Evolutionary conservation across 139 green algal species (phyloP).

Genomic region (Yamagishiella unicocca): DNA sequence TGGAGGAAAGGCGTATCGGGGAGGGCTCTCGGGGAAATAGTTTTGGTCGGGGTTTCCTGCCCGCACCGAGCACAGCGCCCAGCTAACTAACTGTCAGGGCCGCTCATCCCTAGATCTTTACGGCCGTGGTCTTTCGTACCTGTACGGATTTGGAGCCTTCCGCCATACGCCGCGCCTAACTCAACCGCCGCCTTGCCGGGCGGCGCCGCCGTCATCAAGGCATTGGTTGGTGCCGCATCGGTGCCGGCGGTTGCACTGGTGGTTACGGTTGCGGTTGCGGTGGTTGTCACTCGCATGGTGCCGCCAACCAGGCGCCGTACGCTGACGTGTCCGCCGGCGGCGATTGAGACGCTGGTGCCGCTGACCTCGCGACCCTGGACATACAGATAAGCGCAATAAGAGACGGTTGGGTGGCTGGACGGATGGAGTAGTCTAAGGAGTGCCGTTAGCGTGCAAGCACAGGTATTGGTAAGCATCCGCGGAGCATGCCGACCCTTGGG

Average conservation of each 20-base stretch:
- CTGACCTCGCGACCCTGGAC: conserved; percentile 34
- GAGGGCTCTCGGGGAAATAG: background rate
- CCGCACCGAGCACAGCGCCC: background rate
- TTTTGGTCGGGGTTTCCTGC: background rate
- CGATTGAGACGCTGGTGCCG: conserved; percentile 14
- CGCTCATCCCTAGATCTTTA: background rate
- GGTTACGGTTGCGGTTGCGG: background rate
- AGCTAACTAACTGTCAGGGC: background rate
- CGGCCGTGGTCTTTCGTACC: background rate
- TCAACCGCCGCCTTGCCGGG: background rate
- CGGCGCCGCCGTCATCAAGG: background rate
- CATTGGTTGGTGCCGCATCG: background rate
- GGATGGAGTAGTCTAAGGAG: background rate
- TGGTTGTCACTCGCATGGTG: background rate
- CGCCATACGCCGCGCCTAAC: conserved; percentile 23
- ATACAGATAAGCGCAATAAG: background rate
- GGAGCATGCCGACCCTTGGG: background rate
- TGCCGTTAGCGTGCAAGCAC: background rate
- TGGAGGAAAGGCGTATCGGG: background rate
- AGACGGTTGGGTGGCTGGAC: too few relatives aligned
- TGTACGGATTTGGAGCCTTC: background rate
- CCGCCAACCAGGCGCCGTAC: conserved; percentile 29
- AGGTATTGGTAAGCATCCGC: background rate
- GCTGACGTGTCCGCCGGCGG: background rate
- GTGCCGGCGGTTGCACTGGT: background rate